Percentiles rank a stretch among this genome's conserved stretches.
Conservation (phyloP, 768 basidiomycete species). For the Harrya chromipes region DNA sequence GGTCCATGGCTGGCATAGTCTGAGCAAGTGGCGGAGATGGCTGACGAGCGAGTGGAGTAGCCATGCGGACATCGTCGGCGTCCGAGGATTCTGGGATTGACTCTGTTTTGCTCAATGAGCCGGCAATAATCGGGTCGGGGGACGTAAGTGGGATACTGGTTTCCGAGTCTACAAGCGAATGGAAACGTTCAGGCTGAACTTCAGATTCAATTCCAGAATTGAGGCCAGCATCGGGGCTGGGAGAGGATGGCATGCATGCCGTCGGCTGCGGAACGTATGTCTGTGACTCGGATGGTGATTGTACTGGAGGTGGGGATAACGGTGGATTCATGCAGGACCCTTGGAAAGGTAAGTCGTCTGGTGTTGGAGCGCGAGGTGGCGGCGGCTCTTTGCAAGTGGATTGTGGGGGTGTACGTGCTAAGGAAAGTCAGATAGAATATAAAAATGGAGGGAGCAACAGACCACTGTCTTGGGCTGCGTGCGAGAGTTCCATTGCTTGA, state of each 20-base stretch:
- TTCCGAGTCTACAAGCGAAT: not conserved
- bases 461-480: conserved; percentile 10
- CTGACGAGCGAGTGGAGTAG: not conserved
- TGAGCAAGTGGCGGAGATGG: conserved; percentile 4
- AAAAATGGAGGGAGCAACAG: not conserved
- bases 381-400: not conserved
- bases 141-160: not conserved
- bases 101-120: not conserved
- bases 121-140: conserved; percentile 1
- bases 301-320: not conserved
- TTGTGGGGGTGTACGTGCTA: conserved; percentile 2
- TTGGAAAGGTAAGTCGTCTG: not conserved
- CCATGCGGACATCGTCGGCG: not conserved
- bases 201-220: not conserved
- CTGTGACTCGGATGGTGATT: conserved; percentile 3
- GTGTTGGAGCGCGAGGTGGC: not conserved
- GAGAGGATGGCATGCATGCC: conserved; percentile 1
- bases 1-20: not conserved
- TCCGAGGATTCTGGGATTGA: not conserved
- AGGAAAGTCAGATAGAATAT: conserved; percentile 5
- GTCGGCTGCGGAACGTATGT: not conserved
- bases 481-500: not conserved
- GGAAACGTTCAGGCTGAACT: not conserved
- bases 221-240: conserved; percentile 6
- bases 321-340: not conserved